A percentile compares a stretch with the other conserved stretches of the same genome.
phyloP scores from a whole-genome alignment of 202 grass and related monocot genomes.

The Elaeis oleifera region DNA sequence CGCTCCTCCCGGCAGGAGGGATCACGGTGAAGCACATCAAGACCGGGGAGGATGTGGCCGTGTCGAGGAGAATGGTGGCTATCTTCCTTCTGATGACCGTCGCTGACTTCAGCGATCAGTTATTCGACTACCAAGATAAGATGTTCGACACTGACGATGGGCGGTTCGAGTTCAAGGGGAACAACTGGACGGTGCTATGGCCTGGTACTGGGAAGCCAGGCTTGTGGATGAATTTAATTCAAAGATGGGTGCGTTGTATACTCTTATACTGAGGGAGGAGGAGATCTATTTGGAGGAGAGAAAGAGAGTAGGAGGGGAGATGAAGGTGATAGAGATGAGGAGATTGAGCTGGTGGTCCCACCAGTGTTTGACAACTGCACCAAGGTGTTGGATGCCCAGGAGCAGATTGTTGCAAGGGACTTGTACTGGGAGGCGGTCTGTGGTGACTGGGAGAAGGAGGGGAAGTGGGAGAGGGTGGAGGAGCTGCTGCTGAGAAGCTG shows the following conservation, averaged over 20 bases:
- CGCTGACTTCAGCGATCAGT: slow-evolving; percentile 78
- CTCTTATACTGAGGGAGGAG: slow-evolving; percentile 56
- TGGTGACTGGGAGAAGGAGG: neutral
- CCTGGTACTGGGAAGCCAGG: slow-evolving; percentile 67
- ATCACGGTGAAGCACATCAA: slow-evolving; percentile 64
- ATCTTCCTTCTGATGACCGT: slow-evolving; percentile 75
- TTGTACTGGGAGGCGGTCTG: slow-evolving; percentile 72
- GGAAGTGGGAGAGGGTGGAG: slow-evolving; percentile 27
- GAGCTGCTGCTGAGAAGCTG: slow-evolving; percentile 41
- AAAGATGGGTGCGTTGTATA: slow-evolving; percentile 58
- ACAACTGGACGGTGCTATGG: slow-evolving; percentile 46
- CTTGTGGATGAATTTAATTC: slow-evolving; percentile 60
- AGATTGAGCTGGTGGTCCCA: slow-evolving; percentile 48
- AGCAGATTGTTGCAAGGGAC: slow-evolving; percentile 49
- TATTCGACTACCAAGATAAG: slow-evolving; percentile 72
- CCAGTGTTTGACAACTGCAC: slow-evolving; percentile 64
- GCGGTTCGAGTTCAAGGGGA: slow-evolving; percentile 46
- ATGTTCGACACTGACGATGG: slow-evolving; percentile 62
- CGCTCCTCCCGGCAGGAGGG: slow-evolving; percentile 46
- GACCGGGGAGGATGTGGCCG: slow-evolving; percentile 49
- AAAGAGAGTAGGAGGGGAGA: neutral
- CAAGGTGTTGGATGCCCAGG: slow-evolving; percentile 29
- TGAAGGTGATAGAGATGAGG: slow-evolving; percentile 35
- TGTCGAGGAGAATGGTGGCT: slow-evolving; percentile 55
- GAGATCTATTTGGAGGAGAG: slow-evolving; percentile 39